phyloP scores from a whole-genome alignment of 2,329 filamentous ascomycete species.

The Ceratocystis diversiconidia region DNA sequence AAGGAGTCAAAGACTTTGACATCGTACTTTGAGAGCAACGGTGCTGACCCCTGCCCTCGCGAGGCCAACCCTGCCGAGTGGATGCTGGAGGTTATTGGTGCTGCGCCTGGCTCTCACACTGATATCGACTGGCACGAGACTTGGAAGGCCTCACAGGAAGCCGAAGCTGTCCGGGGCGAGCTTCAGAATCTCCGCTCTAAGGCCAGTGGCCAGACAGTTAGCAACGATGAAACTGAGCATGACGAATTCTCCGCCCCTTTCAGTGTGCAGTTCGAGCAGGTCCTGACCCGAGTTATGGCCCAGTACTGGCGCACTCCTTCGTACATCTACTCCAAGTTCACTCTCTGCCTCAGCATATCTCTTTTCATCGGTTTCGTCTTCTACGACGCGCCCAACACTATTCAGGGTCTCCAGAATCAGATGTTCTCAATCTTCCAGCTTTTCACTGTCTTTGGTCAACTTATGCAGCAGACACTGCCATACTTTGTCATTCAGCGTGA shows the following conservation, averaged over 20 bases:
- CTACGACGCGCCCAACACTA: conserved; percentile 54
- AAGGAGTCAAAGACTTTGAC: conserved; percentile 53
- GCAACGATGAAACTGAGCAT: conserved; percentile 22
- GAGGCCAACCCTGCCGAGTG: conserved; percentile 71
- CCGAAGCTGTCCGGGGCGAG: conserved; percentile 40
- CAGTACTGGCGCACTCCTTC: conserved; percentile 85
- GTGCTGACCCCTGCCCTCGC: conserved; percentile 47
- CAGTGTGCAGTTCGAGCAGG: conserved; percentile 48
- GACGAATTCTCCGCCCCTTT: conserved; percentile 72
- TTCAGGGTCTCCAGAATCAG: conserved; percentile 72
- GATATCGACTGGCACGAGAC: conserved; percentile 52
- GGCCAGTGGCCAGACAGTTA: conserved; percentile 20
- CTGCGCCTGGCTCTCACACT: conserved; percentile 47
- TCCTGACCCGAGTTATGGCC: conserved; percentile 63
- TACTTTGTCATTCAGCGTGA: conserved; percentile 71
- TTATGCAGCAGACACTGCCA: conserved; percentile 71
- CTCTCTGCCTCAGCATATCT: conserved; percentile 48
- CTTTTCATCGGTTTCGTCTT: conserved; percentile 78
- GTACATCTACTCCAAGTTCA: conserved; percentile 74
- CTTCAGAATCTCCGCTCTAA: conserved; percentile 41
- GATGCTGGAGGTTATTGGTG: conserved; percentile 53
- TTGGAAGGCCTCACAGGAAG: conserved; percentile 47
- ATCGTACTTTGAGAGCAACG: conserved; percentile 62
- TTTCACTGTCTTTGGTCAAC: conserved; percentile 64
- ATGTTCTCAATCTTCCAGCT: conserved; percentile 80